A percentile compares a stretch with the other conserved stretches of the same genome.
Evolutionary conservation across 2,329 filamentous ascomycete species (phyloP).

Genomic region (Ceratocystis papillata): DNA sequence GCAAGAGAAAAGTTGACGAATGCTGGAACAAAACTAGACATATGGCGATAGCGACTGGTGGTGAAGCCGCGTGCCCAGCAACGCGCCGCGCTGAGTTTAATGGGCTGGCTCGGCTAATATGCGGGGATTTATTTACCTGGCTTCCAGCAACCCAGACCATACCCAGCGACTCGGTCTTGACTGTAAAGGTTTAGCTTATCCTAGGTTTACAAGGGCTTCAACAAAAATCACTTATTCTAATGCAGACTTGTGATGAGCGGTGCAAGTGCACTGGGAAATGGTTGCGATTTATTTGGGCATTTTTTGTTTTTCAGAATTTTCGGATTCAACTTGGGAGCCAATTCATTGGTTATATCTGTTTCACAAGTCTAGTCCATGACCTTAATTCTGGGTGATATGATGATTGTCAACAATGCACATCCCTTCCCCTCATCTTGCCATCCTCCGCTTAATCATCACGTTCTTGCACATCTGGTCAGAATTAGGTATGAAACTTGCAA

Average conservation of each 20-base stretch:
- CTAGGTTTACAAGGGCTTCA: neutral
- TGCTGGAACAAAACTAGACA: too few relatives aligned
- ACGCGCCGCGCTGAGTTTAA: neutral
- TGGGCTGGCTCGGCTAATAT: slow-evolving; percentile 3
- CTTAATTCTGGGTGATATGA: neutral
- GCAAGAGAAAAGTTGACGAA: too few relatives aligned
- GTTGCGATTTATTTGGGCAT: too few relatives aligned
- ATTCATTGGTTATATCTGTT: too few relatives aligned
- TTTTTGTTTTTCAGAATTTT: too few relatives aligned
- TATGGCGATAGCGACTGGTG: too few relatives aligned
- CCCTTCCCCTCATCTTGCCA: neutral
- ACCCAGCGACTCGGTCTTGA: neutral
- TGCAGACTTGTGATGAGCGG: too few relatives aligned
- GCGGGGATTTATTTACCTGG: slow-evolving; percentile 2
- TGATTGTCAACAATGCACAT: neutral
- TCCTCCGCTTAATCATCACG: neutral
- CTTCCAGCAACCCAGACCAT: neutral
- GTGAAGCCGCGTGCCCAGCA: neutral
- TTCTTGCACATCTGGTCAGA: neutral
- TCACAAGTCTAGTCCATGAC: too few relatives aligned
- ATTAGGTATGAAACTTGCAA: neutral
- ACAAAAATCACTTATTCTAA: too few relatives aligned
- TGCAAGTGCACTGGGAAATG: too few relatives aligned
- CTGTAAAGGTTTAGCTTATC: too few relatives aligned
- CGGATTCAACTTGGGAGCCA: too few relatives aligned